These are phyloP conservation scores for Cryptosporidium ubiquitum DNA, from an alignment of 169 alveolate species.

Conservation along the genomic window DNA sequence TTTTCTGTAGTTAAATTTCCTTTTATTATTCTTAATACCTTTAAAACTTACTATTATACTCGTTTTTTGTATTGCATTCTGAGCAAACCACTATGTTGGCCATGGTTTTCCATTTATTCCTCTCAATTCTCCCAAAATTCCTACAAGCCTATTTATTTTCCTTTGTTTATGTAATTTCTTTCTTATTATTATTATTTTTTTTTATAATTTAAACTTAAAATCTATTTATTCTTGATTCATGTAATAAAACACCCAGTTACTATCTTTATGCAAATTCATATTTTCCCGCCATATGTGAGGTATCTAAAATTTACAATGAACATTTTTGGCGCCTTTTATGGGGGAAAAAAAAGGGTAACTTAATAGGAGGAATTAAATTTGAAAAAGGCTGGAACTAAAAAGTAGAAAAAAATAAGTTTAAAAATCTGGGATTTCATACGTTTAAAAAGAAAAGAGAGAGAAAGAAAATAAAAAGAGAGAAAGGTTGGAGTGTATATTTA, in stretches of 20 bases:
- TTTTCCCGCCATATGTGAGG: conserved; percentile 43
- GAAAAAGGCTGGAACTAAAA: too few species aligned
- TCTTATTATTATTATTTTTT: neutral
- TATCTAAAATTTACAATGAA: conserved; percentile 13
- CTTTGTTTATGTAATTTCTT: neutral
- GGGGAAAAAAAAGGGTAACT: neutral
- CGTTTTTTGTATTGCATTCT: conserved; percentile 44
- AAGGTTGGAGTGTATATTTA: too few species aligned
- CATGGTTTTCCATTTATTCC: neutral
- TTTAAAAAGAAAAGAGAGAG: too few species aligned
- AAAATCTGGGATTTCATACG: neutral
- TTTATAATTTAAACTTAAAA: neutral
- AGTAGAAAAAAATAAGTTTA: neutral
- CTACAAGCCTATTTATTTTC: neutral
- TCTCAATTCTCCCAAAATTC: neutral
- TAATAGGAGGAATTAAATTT: neutral
- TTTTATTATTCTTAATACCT: neutral
- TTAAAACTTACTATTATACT: conserved; percentile 35
- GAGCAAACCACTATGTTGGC: conserved; percentile 20
- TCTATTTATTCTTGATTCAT: neutral
- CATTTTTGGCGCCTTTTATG: neutral
- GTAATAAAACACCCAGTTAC: neutral
- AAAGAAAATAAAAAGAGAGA: too few species aligned
- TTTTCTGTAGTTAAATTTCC: neutral
- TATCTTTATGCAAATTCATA: neutral